Percentiles rank a stretch among this genome's conserved stretches.
phyloP scores from a whole-genome alignment of 1,284 basidiomycete genomes.

The Cryptococcus maquisensis region DNA sequence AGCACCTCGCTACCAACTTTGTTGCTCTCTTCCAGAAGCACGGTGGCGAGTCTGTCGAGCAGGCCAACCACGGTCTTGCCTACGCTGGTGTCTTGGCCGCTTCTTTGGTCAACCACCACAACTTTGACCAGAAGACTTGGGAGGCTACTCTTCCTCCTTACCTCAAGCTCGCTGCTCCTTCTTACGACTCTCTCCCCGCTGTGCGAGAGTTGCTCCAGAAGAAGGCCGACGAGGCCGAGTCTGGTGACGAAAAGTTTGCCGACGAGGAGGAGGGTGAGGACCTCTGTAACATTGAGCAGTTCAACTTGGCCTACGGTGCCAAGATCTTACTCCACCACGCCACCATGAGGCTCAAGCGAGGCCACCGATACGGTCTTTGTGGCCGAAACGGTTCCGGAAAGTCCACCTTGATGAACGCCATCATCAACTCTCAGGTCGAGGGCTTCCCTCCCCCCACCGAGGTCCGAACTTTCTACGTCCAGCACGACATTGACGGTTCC shows the following conservation, averaged over 20 bases:
- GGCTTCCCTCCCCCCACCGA: conserved; percentile 40
- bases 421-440: conserved; percentile 85
- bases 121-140: conserved; percentile 87
- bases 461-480: conserved; percentile 63
- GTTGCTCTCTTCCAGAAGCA: conserved; percentile 78
- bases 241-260: conserved; percentile 65
- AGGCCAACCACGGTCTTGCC: conserved; percentile 59
- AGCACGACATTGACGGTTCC: conserved; percentile 95
- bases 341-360: conserved; percentile 92
- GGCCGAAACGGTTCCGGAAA: conserved; percentile 98
- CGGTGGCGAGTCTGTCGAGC: conserved; percentile 54
- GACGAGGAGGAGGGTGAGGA: conserved; percentile 97
- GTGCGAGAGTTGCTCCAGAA: conserved; percentile 82
- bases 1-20: conserved; percentile 63
- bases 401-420: conserved; percentile 96
- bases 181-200: conserved; percentile 65
- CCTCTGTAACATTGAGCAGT: conserved; percentile 78
- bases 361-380: conserved; percentile 96
- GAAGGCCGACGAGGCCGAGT: conserved; percentile 73
- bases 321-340: conserved; percentile 97
- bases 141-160: conserved; percentile 69
- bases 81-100: conserved; percentile 77
- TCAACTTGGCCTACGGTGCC: conserved; percentile 95
- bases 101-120: conserved; percentile 81
- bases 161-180: conserved; percentile 63